A percentile compares a stretch with the other conserved stretches of the same genome.
Evolutionary conservation across 2,329 filamentous ascomycete species (phyloP).

Genomic region (Botryotinia narcissicola): DNA sequence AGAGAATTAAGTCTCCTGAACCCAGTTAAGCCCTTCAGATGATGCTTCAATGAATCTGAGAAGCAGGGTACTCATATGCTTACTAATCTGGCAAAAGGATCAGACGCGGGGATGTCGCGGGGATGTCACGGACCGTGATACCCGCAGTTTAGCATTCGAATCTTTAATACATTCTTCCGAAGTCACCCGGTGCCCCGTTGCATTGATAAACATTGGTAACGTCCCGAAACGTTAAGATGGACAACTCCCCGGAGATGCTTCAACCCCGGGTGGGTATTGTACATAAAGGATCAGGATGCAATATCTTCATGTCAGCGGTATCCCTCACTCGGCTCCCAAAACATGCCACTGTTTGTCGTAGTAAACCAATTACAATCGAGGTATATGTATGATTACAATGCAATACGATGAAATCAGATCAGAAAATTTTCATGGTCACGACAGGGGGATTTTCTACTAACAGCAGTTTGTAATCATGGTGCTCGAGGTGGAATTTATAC

Average conservation of each 20-base stretch:
- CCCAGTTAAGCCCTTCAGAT: no score
- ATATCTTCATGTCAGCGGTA: no score
- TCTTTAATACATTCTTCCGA: background rate
- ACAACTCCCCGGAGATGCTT: slow-evolving; percentile 17
- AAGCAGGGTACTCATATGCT: background rate
- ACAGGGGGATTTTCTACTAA: background rate
- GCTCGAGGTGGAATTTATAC: background rate
- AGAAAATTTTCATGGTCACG: background rate
- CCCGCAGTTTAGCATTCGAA: background rate
- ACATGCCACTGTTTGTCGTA: background rate
- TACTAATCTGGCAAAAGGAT: background rate
- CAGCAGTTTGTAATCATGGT: background rate
- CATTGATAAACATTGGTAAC: background rate
- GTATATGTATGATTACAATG: background rate
- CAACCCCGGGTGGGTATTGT: background rate
- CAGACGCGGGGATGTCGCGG: background rate
- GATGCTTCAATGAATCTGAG: background rate
- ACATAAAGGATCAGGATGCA: background rate
- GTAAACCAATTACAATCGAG: background rate
- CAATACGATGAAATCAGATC: background rate
- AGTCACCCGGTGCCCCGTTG: background rate
- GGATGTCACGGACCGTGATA: slow-evolving; percentile 6
- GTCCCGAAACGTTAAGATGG: background rate
- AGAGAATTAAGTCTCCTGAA: background rate
- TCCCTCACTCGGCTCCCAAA: background rate